Conservation (phyloP, 441 rosid genomes). For the Theobroma grandiflorum region DNA sequence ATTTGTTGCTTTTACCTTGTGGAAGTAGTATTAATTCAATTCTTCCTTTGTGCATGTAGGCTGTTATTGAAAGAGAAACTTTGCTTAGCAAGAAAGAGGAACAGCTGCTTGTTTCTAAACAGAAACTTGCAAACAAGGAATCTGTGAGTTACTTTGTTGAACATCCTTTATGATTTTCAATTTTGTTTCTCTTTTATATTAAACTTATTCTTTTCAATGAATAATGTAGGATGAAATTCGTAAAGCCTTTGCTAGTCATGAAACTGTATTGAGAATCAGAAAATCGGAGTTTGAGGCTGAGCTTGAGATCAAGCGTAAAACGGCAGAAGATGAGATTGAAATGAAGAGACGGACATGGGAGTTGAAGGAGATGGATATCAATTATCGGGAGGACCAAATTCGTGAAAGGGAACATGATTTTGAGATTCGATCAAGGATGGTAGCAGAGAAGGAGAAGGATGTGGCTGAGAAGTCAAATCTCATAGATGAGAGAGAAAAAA, state of each 20-base stretch:
- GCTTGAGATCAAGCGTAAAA: constrained; percentile 64
- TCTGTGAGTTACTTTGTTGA: constrained; percentile 59
- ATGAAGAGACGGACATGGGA: constrained; percentile 89
- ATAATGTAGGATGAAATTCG: constrained; percentile 66
- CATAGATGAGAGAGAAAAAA: constrained; percentile 71
- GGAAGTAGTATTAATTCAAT: constrained; percentile 23
- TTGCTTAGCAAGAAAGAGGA: constrained; percentile 69
- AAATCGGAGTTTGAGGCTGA: constrained; percentile 81
- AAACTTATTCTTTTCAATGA: constrained; percentile 27
- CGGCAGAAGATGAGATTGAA: constrained; percentile 83
- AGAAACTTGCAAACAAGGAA: constrained; percentile 71
- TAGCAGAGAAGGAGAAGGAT: constrained; percentile 78
- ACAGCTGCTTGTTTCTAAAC: constrained; percentile 71
- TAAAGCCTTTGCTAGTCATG: constrained; percentile 70
- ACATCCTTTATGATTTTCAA: constrained; percentile 17
- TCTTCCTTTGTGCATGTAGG: constrained; percentile 46
- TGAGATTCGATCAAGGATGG: constrained; percentile 63
- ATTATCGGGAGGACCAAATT: constrained; percentile 66
- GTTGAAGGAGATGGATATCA: constrained; percentile 83
- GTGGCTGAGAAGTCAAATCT: constrained; percentile 53
- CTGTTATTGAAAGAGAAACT: constrained; percentile 63
- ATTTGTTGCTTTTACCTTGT: not conserved
- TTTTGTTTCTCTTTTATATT: not conserved
- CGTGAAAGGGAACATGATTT: constrained; percentile 84
- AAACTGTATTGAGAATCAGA: constrained; percentile 61